phyloP scores from a whole-genome alignment of 2,329 filamentous ascomycete species.

The Beauveria brongniartii region DNA sequence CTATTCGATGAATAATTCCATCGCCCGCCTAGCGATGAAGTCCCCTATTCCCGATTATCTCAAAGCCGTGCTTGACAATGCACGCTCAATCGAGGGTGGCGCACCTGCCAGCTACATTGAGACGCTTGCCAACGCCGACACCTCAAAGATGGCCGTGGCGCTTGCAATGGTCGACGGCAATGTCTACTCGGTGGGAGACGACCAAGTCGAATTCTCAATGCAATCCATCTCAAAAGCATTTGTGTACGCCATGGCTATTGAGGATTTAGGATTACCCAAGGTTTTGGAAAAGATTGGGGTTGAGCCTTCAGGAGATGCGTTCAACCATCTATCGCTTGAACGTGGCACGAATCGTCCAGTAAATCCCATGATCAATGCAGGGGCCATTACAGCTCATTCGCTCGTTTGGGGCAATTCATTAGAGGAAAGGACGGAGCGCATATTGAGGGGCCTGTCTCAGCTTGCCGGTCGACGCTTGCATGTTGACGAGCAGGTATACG shows the following conservation, averaged over 20 bases:
- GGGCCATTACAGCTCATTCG: constrained; percentile 26
- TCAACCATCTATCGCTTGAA: constrained; percentile 27
- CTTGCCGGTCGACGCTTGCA: constrained; percentile 27
- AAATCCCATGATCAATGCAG: constrained; percentile 30
- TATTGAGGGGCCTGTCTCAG: constrained; percentile 25
- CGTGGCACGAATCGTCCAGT: constrained; percentile 24
- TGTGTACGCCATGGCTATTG: constrained; percentile 32
- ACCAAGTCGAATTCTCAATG: constrained; percentile 31
- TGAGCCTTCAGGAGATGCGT: constrained; percentile 31
- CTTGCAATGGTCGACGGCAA: constrained; percentile 32
- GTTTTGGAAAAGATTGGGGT: constrained; percentile 32
- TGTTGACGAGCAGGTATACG: constrained; percentile 31
- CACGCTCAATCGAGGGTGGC: constrained; percentile 22
- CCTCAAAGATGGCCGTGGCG: constrained; percentile 29
- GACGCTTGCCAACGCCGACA: constrained; percentile 29
- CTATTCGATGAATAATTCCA: too few species aligned
- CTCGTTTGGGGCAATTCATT: constrained; percentile 24
- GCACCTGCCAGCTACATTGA: constrained; percentile 30
- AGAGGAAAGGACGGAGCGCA: constrained; percentile 27
- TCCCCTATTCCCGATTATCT: constrained; percentile 29
- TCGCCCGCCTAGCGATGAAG: constrained; percentile 18
- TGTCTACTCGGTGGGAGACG: constrained; percentile 31
- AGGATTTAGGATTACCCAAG: constrained; percentile 26
- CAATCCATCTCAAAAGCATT: constrained; percentile 34
- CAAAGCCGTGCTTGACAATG: constrained; percentile 23